Percentiles rank a stretch among this genome's conserved stretches.
Conservation (phyloP, 139 green algal genomes). For the Nannochloris sp. region DNA sequence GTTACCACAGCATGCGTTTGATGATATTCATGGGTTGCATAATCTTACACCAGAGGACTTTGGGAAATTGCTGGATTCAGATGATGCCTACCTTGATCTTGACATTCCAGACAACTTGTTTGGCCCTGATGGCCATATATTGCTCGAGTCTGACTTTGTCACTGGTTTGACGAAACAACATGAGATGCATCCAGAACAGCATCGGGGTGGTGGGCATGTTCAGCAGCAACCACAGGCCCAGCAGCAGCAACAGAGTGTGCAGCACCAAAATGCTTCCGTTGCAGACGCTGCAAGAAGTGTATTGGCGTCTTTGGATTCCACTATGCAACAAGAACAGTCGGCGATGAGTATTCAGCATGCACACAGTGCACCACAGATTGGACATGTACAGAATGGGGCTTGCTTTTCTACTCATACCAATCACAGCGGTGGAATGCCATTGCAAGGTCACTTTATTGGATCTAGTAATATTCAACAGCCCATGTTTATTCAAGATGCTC, state of each 20-base stretch:
- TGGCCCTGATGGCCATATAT: constrained; percentile 1
- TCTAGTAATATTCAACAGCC: too few relatives aligned
- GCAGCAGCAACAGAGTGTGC: background rate
- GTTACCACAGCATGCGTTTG: background rate
- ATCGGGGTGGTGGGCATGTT: background rate
- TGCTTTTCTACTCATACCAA: too few relatives aligned
- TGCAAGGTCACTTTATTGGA: too few relatives aligned
- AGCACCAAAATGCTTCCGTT: background rate
- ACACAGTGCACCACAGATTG: too few relatives aligned
- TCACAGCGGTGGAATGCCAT: too few relatives aligned
- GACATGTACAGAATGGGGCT: too few relatives aligned
- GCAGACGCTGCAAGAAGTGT: constrained; percentile 10
- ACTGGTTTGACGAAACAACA: background rate
- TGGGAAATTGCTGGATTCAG: background rate
- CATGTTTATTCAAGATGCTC: too few relatives aligned
- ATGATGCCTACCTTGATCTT: background rate
- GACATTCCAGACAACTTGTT: constrained; percentile 5
- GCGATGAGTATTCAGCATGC: too few relatives aligned
- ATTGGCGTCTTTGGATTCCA: background rate
- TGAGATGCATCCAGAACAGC: background rate
- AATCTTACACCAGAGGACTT: constrained; percentile 2
- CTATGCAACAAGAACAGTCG: background rate
- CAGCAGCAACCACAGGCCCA: background rate
- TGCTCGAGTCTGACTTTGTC: constrained; percentile 3
- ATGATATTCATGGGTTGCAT: background rate